phyloP scores from a whole-genome alignment of 2,329 filamentous ascomycete genomes.

The Seiridium unicorne region DNA sequence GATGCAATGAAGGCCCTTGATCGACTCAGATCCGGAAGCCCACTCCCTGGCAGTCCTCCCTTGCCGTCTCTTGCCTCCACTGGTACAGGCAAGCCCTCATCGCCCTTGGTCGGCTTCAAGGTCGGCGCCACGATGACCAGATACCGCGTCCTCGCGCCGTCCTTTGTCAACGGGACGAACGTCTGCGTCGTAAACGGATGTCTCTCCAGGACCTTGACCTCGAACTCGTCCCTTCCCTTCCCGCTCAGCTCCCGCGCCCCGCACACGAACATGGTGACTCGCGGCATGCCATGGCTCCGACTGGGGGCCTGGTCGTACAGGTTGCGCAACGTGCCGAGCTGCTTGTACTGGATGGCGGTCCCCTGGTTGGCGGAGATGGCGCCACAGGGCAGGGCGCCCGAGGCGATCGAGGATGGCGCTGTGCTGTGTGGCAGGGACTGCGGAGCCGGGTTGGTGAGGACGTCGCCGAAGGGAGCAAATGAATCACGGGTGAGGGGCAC shows the following conservation, averaged over 20 bases:
- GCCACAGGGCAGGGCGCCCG: constrained; percentile 37
- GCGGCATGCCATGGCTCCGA: constrained; percentile 52
- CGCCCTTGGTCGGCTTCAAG: constrained; percentile 43
- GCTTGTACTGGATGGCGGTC: constrained; percentile 80
- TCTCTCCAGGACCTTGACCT: constrained; percentile 75
- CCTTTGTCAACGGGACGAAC: constrained; percentile 70
- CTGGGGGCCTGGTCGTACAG: constrained; percentile 68
- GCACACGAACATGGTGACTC: constrained; percentile 90
- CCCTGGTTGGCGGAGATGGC: constrained; percentile 76
- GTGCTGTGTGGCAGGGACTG: constrained; percentile 43
- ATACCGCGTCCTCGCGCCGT: constrained; percentile 53
- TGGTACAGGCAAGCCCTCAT: constrained; percentile 39
- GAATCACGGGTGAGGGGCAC: constrained; percentile 64
- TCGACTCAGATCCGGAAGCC: constrained; percentile 69
- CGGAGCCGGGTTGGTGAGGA: constrained; percentile 71
- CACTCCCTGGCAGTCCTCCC: constrained; percentile 50
- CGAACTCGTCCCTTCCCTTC: constrained; percentile 35
- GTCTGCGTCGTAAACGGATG: constrained; percentile 95
- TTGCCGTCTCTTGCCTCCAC: constrained; percentile 13
- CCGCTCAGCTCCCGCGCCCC: constrained; percentile 50
- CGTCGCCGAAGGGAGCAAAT: constrained; percentile 81
- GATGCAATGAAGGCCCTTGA: constrained; percentile 77
- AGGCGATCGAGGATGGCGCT: constrained; percentile 21
- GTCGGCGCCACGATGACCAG: constrained; percentile 88
- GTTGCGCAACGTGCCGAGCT: constrained; percentile 72